A percentile compares a stretch with the other conserved stretches of the same genome.
Evolutionary conservation across 129 eudicot species (phyloP).

Genomic region (Ambrosia trifida): DNA sequence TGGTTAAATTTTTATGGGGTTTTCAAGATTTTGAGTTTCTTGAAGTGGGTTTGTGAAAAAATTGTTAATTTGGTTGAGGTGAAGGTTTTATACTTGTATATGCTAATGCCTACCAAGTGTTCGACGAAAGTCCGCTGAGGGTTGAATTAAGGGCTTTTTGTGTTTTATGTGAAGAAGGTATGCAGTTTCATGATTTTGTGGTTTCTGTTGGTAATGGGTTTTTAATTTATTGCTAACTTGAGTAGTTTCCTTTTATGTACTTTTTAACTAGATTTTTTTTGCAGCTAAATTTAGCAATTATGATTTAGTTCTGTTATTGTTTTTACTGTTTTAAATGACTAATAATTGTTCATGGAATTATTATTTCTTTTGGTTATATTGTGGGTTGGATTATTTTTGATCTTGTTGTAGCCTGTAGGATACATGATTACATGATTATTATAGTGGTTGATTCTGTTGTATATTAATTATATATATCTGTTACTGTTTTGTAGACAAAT

Average conservation of each 20-base stretch:
- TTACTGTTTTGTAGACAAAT: constrained; percentile 30
- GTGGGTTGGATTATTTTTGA: not conserved
- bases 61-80: constrained; percentile 2
- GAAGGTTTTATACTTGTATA: not conserved
- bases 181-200: constrained; percentile 9
- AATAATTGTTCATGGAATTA: not conserved
- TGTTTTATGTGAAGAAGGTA: constrained; percentile 21
- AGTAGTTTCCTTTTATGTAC: constrained; percentile 20
- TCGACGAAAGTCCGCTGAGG: constrained; percentile 33
- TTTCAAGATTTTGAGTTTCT: not conserved
- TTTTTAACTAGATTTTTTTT: not conserved
- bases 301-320: not conserved
- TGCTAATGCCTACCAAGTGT: constrained; percentile 21
- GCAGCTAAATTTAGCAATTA: constrained; percentile 18
- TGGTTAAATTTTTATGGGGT: not conserved
- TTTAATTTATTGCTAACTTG: constrained; percentile 20
- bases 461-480: not conserved
- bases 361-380: not conserved
- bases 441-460: not conserved
- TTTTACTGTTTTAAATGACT: constrained; percentile 1
- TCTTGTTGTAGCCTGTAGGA: constrained; percentile 18
- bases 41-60: constrained; percentile 6
- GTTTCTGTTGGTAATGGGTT: not conserved
- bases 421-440: not conserved
- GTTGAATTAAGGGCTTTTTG: not conserved